Evolutionary conservation across 306 rosid genomes (phyloP), one percentile per base, ranked within the genome.

Genomic region (Argentina anserina): DNA sequence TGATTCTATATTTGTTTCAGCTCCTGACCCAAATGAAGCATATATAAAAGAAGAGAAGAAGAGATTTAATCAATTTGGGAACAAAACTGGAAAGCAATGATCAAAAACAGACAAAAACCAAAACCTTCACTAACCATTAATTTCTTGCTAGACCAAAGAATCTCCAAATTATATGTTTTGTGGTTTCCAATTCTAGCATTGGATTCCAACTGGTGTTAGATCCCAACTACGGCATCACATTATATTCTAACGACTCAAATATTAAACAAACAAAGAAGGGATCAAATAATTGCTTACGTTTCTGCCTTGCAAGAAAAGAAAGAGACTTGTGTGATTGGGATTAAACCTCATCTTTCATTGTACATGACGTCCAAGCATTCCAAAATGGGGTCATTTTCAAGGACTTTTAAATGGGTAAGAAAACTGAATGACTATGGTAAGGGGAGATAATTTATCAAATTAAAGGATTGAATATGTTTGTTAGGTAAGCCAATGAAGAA

Each of bases 251-350:
- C 14, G 20, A 43, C 65, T 43, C 75, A 72, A 72, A 61, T 69
- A 28, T 46, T 66, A 60, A 60, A 60, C 34, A 60, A 31, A 60
- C 13, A 31, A 7, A 60, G 33, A 11, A 15, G 23, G 23, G 39
- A 5, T 33, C 50, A 68, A 42, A 56, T 42, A 60, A 31, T 63
- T 43, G 65, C 28, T 37, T 67, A 49, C 68, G 70, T 43, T 63
- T 69, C 52, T 66, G 43, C 40, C 80, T 75, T 78, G 85, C 78
- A 87, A 63, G 64, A 73, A 86, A 82, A 80, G 87, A 79, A 71
- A 86, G 82, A 70, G 85, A 83, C 78, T 55, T 73, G 76, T 74
- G 87, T 70, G 87, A 89, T 68, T 74, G 45, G 63, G 50, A 80
- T 72, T 70, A 61, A 61, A 69, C 52, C 66, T 46, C 28, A 82